Base-by-base conservation (phyloP, 257 asterid species). In the Echium plantagineum region DNA sequence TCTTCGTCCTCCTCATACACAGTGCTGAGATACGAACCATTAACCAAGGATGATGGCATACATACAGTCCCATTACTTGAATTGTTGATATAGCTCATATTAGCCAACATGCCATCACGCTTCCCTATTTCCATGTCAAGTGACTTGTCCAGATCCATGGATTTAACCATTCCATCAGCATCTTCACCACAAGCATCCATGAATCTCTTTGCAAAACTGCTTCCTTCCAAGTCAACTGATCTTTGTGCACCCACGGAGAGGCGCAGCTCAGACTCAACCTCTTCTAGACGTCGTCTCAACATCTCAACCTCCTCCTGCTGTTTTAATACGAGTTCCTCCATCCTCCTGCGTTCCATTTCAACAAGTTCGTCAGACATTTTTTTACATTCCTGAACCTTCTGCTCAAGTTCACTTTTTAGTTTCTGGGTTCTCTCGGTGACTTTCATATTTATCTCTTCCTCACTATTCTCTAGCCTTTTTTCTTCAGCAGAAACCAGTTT, bases 101-200 rank as follows among this genome's bases (percentile, higher is more conserved):
- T 46, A 35, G 77, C 55, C 24, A 57, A 35, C 4, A 63, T 63
- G 35, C 51, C 60, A 24, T 75, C 80, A 4, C 57, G 65, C 55
- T 72, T 76, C 17, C 66, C 76, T 0, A 78, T 73, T 28, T 83
- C 97, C 78, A 89, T 48, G 61, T 93, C 99, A 3, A 79, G 71
- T 0, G 99, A 93, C 52, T 68, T 75, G 52, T 70, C 86, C 81
- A 93, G 72, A 75, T 93, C 99, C 99, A 91, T 93, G 42, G 98
- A 93, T 82, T 84, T 84, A 17, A 85, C 99, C 99, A 93, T 93
- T 30, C 84, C 49, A 42, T 42, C 94, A 0, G 89, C 65, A 48
- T 83, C 96, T 1, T 86, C 96, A 16, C 66, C 52, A 68, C 75
- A 84, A 5, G 61, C 72, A 18, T 84, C 89, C 86, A 84, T 3